A percentile compares a stretch with the other conserved stretches of the same genome.
These are phyloP conservation scores for Mycena crocata DNA, from an alignment of 768 basidiomycete genomes.

Conservation along the genomic window DNA sequence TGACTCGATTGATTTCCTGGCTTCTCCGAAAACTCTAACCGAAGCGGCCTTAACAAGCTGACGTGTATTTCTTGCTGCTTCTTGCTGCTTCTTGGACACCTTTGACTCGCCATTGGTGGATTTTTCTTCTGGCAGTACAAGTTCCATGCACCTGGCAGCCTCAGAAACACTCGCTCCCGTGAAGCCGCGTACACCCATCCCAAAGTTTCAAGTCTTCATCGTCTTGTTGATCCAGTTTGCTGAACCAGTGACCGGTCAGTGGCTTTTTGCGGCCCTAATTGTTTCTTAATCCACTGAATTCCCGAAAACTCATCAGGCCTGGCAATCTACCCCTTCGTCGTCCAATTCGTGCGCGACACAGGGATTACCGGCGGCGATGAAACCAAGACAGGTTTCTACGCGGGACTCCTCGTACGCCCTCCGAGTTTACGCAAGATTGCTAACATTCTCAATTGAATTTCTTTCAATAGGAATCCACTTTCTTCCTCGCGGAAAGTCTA, in stretches of 20 bases:
- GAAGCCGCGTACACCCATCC: constrained; percentile 17
- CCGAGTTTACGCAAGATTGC: neutral
- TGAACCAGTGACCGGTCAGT: constrained; percentile 23
- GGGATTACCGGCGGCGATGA: constrained; percentile 38
- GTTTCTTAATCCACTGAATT: neutral
- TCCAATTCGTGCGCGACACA: constrained; percentile 36
- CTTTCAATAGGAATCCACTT: constrained; percentile 38
- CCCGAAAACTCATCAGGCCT: neutral
- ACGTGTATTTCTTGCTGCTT: too few species aligned
- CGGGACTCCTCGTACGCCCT: constrained; percentile 36
- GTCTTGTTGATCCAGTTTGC: constrained; percentile 24
- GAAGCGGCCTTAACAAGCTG: too few species aligned
- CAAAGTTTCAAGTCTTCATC: constrained; percentile 28
- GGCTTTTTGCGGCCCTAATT: neutral
- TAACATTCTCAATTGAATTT: neutral
- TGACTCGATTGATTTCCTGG: too few species aligned
- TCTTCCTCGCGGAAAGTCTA: constrained; percentile 38
- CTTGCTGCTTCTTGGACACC: too few species aligned
- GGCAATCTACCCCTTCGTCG: constrained; percentile 38
- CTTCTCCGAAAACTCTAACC: too few species aligned
- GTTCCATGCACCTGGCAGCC: too few species aligned
- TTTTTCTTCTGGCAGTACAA: too few species aligned
- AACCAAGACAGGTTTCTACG: constrained; percentile 37
- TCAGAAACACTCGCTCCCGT: too few species aligned
- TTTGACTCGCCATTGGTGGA: too few species aligned